phyloP scores from a whole-genome alignment of 345 rosid species.

The Turritis glabra region DNA sequence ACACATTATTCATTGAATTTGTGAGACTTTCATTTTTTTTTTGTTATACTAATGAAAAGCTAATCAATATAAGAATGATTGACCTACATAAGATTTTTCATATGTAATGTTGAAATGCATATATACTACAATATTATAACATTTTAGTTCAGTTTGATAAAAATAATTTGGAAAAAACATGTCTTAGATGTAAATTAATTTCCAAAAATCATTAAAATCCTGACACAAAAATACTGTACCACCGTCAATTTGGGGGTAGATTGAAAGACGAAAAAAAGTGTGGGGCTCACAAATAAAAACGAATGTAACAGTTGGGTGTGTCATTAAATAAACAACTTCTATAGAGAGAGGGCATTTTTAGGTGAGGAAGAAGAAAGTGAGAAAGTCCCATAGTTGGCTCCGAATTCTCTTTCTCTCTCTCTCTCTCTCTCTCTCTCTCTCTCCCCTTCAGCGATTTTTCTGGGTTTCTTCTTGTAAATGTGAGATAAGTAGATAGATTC shows the following conservation, averaged over 20 bases:
- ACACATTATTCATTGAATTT: too few relatives aligned
- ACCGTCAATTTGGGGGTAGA: constrained; percentile 20
- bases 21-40: too few relatives aligned
- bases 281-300: constrained; percentile 22
- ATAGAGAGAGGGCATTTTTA: constrained; percentile 15
- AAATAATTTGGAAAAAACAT: neutral
- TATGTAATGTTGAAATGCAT: too few relatives aligned
- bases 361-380: constrained; percentile 25
- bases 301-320: constrained; percentile 29
- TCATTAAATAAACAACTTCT: neutral
- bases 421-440: constrained; percentile 2
- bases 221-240: neutral
- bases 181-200: neutral
- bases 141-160: neutral
- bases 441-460: constrained; percentile 12
- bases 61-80: too few relatives aligned
- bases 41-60: too few relatives aligned
- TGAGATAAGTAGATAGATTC: constrained; percentile 35
- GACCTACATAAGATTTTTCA: too few relatives aligned
- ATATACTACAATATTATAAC: too few relatives aligned
- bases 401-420: constrained; percentile 15
- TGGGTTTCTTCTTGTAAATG: constrained; percentile 20
- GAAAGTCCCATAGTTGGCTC: constrained; percentile 35
- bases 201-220: neutral
- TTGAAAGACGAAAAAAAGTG: neutral